Conservation (phyloP, 2,329 filamentous ascomycete species). For the Scedosporium dehoogii region DNA sequence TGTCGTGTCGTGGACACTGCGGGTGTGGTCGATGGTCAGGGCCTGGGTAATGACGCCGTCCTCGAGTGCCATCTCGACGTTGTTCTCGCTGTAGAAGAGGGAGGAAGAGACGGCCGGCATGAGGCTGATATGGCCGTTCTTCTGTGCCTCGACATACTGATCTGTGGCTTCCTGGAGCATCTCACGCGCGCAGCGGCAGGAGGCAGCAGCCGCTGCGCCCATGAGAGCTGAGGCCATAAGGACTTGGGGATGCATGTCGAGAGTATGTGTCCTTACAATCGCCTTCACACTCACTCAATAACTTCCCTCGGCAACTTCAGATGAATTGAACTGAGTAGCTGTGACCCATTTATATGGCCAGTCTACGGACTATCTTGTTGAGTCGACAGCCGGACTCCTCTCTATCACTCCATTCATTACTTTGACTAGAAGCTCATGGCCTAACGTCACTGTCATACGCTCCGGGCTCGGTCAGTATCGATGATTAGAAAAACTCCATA, state of each 20-base stretch:
- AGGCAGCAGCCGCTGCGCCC: not conserved
- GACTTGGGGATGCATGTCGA: not conserved
- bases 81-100: conserved; percentile 21
- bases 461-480: not conserved
- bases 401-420: not conserved
- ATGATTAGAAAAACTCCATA: not conserved
- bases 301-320: not conserved
- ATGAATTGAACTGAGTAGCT: not conserved
- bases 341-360: not conserved
- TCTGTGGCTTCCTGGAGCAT: not conserved
- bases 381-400: not conserved
- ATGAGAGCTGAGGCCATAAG: not conserved
- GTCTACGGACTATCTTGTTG: not conserved
- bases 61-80: conserved; percentile 15
- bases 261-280: not conserved
- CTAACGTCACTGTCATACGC: not conserved
- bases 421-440: not conserved
- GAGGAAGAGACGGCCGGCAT: not conserved
- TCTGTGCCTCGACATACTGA: conserved; percentile 14
- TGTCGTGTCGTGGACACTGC: conserved; percentile 24
- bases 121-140: conserved; percentile 11
- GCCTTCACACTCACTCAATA: not conserved
- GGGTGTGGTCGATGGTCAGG: conserved; percentile 24
- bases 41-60: conserved; percentile 21
- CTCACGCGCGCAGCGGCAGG: not conserved